Percentiles rank a stretch among this genome's conserved stretches.
phyloP scores from a whole-genome alignment of 257 asterid species.

The Mitragyna speciosa region DNA sequence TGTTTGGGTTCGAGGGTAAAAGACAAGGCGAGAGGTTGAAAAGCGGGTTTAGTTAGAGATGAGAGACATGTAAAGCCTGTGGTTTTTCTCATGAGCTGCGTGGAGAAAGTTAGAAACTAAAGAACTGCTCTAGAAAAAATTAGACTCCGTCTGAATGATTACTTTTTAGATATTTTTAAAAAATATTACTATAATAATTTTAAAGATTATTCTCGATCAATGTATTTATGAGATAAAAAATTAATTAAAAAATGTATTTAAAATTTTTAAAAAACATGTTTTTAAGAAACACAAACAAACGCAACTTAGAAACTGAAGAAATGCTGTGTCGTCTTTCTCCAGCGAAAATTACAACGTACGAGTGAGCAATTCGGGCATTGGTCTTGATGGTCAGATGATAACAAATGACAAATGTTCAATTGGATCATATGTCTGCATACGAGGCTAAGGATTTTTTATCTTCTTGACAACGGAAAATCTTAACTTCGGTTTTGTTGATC shows the following conservation, averaged over 20 bases:
- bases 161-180: too few species aligned
- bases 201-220: too few species aligned
- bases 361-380: neutral
- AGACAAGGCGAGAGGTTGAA: constrained; percentile 17
- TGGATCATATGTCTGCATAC: neutral
- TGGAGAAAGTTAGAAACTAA: neutral
- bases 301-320: neutral
- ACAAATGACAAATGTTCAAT: neutral
- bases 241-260: too few species aligned
- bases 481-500: constrained; percentile 1
- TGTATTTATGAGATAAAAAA: too few species aligned
- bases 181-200: too few species aligned
- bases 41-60: constrained; percentile 1
- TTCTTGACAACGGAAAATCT: neutral
- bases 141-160: too few species aligned
- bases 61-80: neutral
- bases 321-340: neutral
- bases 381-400: neutral
- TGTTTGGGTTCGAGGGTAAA: constrained; percentile 3
- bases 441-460: neutral
- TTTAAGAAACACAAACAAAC: too few species aligned
- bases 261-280: too few species aligned
- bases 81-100: neutral
- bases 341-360: neutral
- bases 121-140: too few species aligned